Evolutionary conservation across 1,139 yeast species (phyloP), one percentile per base, ranked within the genome.

Genomic region (Meyerozyma smithsonii): DNA sequence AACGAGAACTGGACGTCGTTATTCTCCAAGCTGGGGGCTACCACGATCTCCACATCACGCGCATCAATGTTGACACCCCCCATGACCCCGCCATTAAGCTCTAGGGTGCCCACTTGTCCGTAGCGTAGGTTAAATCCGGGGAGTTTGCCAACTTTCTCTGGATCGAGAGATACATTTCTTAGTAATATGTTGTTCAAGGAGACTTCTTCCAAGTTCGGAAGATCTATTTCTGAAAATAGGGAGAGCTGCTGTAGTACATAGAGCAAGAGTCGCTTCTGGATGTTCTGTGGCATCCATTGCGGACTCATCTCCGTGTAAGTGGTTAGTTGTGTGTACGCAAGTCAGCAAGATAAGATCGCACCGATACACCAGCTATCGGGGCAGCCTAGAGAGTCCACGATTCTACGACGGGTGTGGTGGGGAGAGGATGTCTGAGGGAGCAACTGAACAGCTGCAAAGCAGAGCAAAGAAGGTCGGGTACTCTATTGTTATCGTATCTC

Each of bases 191-290:
- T 57, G 74, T 75, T 60, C 33, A 86, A 61, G 5, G 94, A 82
- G 1, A 89, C 90, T 54, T 71, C 72, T 45, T 87, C 94, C 42
- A 89, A 62, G 55, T 88, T 84, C 14, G 89, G 84, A 25, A 86
- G 66, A 56, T 88, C 94, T 20, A 88, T 74, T 54, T 85, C 87
- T 2, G 95, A 83, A 56, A 89, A 86, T 32, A 89, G 62, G n/a
- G 90, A 80, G 32, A 89, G 74, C 58, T 87, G 94, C 55, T 84
- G 88, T 17, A 89, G 72, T 4, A 88, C 79, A 60, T 87, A 88
- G 38, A 84, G 75, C 38, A 89, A 74, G 37, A 89, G 76, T 52
- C 95, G 69, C 61, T 85, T 84, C 55, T 88, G 96, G 36, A 89
- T 72, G 56, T 82, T 84, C 56, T 83, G 90, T 8, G 95, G 92